Conservation (phyloP, 2,329 filamentous ascomycete genomes). For the Epichloe bromicola region DNA sequence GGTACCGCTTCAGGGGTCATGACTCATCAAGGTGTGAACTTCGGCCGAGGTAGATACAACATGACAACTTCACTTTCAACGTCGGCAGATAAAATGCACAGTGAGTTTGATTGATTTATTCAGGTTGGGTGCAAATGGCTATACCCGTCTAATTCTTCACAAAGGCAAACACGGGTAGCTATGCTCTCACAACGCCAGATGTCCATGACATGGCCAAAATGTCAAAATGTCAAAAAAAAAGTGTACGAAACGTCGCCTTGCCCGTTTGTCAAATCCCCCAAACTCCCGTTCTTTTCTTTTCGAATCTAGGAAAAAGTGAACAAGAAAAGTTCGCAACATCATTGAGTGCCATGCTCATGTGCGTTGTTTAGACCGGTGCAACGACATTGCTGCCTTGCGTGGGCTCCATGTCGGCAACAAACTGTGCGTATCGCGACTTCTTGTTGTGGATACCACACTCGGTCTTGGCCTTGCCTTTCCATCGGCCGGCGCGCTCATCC, state of each 20-base stretch:
- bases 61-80: not conserved
- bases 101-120: not conserved
- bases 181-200: not conserved
- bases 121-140: not conserved
- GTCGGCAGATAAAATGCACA: not conserved
- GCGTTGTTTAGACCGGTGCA: conserved; percentile 14
- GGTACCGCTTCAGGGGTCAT: too few species aligned
- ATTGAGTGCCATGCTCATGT: not conserved
- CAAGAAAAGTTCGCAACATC: not conserved
- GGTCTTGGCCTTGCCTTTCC: conserved; percentile 93
- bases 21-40: too few species aligned
- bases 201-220: not conserved
- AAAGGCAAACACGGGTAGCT: not conserved
- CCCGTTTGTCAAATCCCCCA: not conserved
- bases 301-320: not conserved
- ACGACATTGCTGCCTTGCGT: conserved; percentile 34
- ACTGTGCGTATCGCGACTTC: conserved; percentile 83
- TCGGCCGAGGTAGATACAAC: too few species aligned
- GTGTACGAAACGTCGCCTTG: too few species aligned
- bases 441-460: conserved; percentile 99
- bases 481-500: conserved; percentile 89
- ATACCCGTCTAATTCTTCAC: not conserved
- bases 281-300: not conserved
- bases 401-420: conserved; percentile 63
- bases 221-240: not conserved